Evolutionary conservation across 257 asterid genomes (phyloP).

Genomic region (Phtheirospermum japonicum): DNA sequence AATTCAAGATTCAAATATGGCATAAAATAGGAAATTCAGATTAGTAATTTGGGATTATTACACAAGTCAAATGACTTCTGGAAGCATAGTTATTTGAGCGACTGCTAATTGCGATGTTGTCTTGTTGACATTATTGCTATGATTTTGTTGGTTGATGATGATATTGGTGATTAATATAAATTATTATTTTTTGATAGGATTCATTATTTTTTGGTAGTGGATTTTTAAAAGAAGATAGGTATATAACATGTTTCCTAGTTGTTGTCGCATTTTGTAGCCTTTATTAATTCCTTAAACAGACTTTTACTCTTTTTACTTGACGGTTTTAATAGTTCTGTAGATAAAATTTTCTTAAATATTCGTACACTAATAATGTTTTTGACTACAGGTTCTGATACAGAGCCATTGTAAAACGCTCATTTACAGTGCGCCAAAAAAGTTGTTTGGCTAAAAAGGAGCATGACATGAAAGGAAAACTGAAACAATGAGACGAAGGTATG

Average conservation of each 20-base stretch:
- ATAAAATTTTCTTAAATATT: conserved; percentile 17
- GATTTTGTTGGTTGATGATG: not conserved
- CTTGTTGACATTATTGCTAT: not conserved
- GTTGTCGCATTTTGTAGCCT: too few species aligned
- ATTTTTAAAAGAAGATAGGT: too few species aligned
- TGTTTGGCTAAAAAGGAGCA: conserved; percentile 43
- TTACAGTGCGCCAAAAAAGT: conserved; percentile 35
- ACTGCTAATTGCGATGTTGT: not conserved
- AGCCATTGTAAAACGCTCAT: conserved; percentile 32
- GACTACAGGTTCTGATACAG: conserved; percentile 36
- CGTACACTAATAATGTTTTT: conserved; percentile 19
- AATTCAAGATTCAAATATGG: too few species aligned
- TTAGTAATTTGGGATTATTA: not conserved
- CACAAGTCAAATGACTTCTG: not conserved
- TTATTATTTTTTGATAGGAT: too few species aligned
- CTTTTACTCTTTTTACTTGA: conserved; percentile 15
- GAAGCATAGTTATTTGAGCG: not conserved
- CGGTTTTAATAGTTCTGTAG: conserved; percentile 1
- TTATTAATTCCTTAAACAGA: not conserved
- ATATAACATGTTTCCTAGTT: too few species aligned
- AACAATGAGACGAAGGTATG: conserved; percentile 48
- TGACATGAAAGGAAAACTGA: conserved; percentile 40
- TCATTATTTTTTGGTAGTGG: not conserved
- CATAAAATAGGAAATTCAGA: conserved; percentile 4
- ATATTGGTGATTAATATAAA: not conserved